Conservation (phyloP, 345 rosid species). For the Brassica carinata region DNA sequence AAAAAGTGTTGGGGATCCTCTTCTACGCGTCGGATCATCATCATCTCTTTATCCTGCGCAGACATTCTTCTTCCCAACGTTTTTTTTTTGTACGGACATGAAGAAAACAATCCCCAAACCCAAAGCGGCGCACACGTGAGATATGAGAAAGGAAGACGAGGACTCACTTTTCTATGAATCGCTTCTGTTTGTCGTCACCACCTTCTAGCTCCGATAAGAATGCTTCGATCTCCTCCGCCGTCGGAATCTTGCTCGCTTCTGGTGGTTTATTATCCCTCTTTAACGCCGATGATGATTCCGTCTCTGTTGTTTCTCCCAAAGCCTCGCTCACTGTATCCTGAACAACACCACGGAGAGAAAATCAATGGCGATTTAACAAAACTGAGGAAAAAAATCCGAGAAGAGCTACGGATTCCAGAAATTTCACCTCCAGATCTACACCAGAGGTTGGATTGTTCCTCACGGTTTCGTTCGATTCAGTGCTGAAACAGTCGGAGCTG, state of each 20-base stretch:
- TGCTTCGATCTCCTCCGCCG: conserved; percentile 49
- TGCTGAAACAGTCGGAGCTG: conserved; percentile 47
- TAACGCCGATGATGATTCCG: too few species aligned
- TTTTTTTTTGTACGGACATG: conserved; percentile 23
- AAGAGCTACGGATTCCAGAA: background rate
- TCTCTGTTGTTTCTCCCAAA: too few species aligned
- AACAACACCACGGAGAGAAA: background rate
- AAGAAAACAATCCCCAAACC: background rate
- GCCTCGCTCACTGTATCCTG: too few species aligned
- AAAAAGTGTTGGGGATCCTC: conserved; percentile 45
- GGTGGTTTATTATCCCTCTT: too few species aligned
- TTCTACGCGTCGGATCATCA: conserved; percentile 31
- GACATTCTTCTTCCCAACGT: conserved; percentile 3
- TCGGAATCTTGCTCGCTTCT: conserved; percentile 31
- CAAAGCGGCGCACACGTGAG: conserved; percentile 18
- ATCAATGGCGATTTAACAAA: background rate
- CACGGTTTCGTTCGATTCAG: conserved; percentile 42
- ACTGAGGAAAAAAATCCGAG: too few species aligned
- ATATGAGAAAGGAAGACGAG: background rate
- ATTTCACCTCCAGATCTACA: conserved; percentile 62
- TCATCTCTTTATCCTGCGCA: conserved; percentile 58
- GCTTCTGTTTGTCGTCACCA: conserved; percentile 37
- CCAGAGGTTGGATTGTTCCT: conserved; percentile 31
- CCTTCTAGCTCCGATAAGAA: conserved; percentile 47
- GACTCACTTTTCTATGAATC: conserved; percentile 59